Evolutionary conservation across 805 yeast genomes (phyloP), one percentile per base, ranked within the genome.

Genomic region (Candida sakaeoensis): DNA sequence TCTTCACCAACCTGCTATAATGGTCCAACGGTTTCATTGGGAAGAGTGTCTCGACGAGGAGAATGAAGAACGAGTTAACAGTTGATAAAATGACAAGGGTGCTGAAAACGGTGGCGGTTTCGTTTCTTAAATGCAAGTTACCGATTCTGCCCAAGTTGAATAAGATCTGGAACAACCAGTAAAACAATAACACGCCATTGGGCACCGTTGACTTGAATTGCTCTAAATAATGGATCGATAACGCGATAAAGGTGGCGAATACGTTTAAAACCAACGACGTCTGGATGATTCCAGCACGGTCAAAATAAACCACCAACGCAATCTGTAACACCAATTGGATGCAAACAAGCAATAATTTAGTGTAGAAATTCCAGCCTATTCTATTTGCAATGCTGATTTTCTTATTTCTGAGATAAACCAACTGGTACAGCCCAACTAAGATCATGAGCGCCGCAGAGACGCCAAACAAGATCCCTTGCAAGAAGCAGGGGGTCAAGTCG

Each of bases 181-280:
- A 91, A 46, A 82, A 70, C 28, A 91, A 72, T 34, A 89, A 62
- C 0, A 77, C 68, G 2, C 91, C 82, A 49, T 74, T 77, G 1
- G 96, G 79, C 16, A 85, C 75, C 31, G 63, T 70, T 8, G 80
- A 56, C 55, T 85, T 79, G 58, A 72, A 76, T 52, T 79, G 82
- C 57, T 91, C 97, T 43, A 84, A 56, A 60, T 79, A 84, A 42
- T 87, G 83, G 25, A 88, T 60, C 3, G 65, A 60, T 13, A 75
- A 55, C 0, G 79, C 84, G 4, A 84, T 74, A 2, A 71, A 36
- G 10, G 77, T 55, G 1, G 80, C 77, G 2, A 63, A 43, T 0
- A 69, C 44, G 35, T 72, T 64, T 38, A 50, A 46, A 9, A 44
- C 34, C 37, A 53, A 54, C 12, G 57, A 57, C 23, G 56, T 44